These are phyloP conservation scores for Euphorbia tirucalli DNA, from an alignment of 345 rosid genomes.

Conservation along the genomic window DNA sequence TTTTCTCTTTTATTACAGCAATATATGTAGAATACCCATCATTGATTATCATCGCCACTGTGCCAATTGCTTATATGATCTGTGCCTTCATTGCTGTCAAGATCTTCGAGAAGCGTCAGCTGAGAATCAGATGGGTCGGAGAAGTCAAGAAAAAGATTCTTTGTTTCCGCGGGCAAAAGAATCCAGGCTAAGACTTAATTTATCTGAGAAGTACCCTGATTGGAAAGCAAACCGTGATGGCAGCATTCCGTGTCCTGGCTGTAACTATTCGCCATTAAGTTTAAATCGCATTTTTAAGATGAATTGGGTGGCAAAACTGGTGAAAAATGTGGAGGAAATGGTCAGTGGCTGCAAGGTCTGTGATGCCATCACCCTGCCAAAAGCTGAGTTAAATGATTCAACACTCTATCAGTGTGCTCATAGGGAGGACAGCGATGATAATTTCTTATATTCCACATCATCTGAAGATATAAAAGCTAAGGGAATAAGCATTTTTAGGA, in stretches of 20 bases:
- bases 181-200: slow-evolving; percentile 40
- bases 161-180: slow-evolving; percentile 22
- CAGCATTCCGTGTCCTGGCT: slow-evolving; percentile 95
- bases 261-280: slow-evolving; percentile 59
- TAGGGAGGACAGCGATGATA: slow-evolving; percentile 57
- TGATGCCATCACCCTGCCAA: slow-evolving; percentile 33
- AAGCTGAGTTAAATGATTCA: slow-evolving; percentile 32
- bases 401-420: slow-evolving; percentile 45
- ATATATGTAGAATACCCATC: slow-evolving; percentile 85
- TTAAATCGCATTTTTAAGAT: slow-evolving; percentile 89
- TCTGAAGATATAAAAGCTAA: slow-evolving; percentile 50
- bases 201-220: slow-evolving; percentile 59
- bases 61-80: slow-evolving; percentile 71
- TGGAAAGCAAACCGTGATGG: slow-evolving; percentile 87
- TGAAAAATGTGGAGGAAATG: slow-evolving; percentile 92
- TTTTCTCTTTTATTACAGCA: slow-evolving; percentile 51
- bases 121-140: slow-evolving; percentile 31
- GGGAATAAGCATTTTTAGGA: slow-evolving; percentile 63
- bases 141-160: slow-evolving; percentile 32
- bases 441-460: slow-evolving; percentile 59
- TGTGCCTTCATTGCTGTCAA: slow-evolving; percentile 91
- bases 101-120: slow-evolving; percentile 71
- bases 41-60: slow-evolving; percentile 97
- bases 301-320: slow-evolving; percentile 98
- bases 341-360: slow-evolving; percentile 74